These are phyloP conservation scores for Ustilago sp. DNA, from an alignment of 1,284 basidiomycete species.

Conservation along the genomic window DNA sequence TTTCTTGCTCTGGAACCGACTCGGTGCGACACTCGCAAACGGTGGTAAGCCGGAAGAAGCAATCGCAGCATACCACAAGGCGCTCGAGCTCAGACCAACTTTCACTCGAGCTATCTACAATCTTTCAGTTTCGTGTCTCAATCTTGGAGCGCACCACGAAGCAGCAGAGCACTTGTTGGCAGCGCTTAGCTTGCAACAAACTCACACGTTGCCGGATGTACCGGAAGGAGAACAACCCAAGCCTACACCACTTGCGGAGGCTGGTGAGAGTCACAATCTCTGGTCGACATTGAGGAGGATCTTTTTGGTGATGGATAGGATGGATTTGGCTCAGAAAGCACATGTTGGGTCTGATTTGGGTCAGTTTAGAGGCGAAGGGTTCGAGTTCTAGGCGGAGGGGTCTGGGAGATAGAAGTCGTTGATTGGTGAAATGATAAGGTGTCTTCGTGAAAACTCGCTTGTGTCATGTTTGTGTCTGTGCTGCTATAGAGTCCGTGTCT, in stretches of 20 bases:
- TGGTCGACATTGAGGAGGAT: conserved; percentile 93
- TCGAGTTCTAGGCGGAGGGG: conserved; percentile 78
- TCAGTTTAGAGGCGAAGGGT: conserved; percentile 81
- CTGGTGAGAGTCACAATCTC: conserved; percentile 74
- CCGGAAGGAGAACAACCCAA: conserved; percentile 52
- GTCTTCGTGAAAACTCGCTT: too few relatives aligned
- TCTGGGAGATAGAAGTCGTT: too few relatives aligned
- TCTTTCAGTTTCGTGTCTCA: conserved; percentile 95
- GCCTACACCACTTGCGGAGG: conserved; percentile 59
- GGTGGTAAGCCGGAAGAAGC: conserved; percentile 93
- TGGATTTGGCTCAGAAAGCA: conserved; percentile 73
- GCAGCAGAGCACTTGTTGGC: conserved; percentile 96
- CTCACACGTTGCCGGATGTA: conserved; percentile 66
- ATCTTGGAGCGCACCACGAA: conserved; percentile 94
- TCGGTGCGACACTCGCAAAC: conserved; percentile 95
- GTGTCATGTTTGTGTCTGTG: too few relatives aligned
- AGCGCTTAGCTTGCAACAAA: conserved; percentile 83
- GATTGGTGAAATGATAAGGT: neutral
- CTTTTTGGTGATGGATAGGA: conserved; percentile 70
- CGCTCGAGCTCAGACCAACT: conserved; percentile 90
- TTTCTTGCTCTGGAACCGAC: conserved; percentile 94
- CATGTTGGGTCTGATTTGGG: conserved; percentile 74
- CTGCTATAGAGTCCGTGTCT: too few relatives aligned
- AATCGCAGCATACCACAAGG: conserved; percentile 91
- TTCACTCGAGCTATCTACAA: conserved; percentile 98